Conservation (phyloP, 768 basidiomycete species). For the Galerina marginata region DNA sequence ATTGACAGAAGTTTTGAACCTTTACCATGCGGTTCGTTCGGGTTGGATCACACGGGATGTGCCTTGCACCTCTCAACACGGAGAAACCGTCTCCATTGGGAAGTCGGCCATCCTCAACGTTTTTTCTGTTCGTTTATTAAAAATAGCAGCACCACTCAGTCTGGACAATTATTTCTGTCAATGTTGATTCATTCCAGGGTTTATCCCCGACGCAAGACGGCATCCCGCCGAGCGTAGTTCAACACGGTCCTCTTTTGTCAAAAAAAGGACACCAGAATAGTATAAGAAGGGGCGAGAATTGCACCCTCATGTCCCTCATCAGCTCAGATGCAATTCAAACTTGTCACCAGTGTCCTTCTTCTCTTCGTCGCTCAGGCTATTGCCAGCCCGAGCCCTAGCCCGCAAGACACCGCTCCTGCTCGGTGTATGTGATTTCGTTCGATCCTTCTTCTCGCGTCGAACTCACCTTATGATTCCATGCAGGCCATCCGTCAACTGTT, state of each 20-base stretch:
- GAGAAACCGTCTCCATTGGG: slow-evolving; percentile 1
- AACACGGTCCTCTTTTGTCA: neutral
- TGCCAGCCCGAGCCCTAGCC: slow-evolving; percentile 21
- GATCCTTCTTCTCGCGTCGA: neutral
- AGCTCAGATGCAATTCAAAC: slow-evolving; percentile 25
- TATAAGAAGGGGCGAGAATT: neutral
- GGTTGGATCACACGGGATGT: neutral
- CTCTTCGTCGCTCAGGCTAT: slow-evolving; percentile 21
- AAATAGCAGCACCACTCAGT: neutral
- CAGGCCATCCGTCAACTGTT: slow-evolving; percentile 16
- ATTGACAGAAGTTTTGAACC: neutral
- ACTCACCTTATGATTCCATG: neutral
- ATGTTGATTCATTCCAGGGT: slow-evolving; percentile 4
- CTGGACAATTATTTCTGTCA: neutral
- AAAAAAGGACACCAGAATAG: neutral
- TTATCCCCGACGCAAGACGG: slow-evolving; percentile 1
- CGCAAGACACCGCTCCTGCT: slow-evolving; percentile 16
- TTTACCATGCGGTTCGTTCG: neutral
- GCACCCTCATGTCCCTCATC: neutral
- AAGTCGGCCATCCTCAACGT: neutral
- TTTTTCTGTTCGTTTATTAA: neutral
- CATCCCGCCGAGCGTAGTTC: neutral
- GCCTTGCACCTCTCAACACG: neutral
- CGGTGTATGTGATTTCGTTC: slow-evolving; percentile 19
- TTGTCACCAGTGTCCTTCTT: slow-evolving; percentile 14